Percentiles rank a stretch among this genome's conserved stretches.
Conservation (phyloP, 306 rosid species). For the Argentina anserina region DNA sequence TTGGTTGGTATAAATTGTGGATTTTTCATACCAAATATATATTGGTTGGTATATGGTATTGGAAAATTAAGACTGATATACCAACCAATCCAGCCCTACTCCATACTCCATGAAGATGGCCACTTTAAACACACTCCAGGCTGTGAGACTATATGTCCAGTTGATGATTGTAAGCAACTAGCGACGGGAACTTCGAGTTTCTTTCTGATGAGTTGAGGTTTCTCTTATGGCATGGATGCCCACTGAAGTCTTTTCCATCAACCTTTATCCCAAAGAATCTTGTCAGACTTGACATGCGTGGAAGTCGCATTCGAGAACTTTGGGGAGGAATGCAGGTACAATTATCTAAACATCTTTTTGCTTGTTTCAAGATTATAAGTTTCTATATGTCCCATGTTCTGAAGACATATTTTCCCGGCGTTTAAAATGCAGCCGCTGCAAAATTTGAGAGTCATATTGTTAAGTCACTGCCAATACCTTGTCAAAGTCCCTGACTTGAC, state of each 20-base stretch:
- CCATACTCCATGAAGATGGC: no score
- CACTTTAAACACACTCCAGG: no score
- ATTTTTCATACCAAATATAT: no score
- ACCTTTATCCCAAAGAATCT: constrained; percentile 11
- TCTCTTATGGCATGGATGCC: constrained; percentile 16
- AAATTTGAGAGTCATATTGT: not conserved
- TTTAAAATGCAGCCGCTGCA: constrained; percentile 3
- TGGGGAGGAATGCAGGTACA: not conserved
- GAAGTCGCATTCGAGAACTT: not conserved
- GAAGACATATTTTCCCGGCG: not conserved
- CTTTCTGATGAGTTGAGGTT: constrained; percentile 8
- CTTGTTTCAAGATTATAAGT: no score
- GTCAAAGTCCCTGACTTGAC: constrained; percentile 19
- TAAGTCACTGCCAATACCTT: not conserved
- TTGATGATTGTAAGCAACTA: not conserved
- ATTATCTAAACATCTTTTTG: no score
- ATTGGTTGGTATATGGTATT: no score
- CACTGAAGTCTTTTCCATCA: not conserved
- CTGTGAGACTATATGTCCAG: not conserved
- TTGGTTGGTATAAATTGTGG: no score
- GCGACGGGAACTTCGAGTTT: not conserved
- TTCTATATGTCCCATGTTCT: no score
- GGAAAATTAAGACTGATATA: no score
- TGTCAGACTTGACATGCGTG: constrained; percentile 10
- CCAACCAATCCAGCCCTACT: no score